These are phyloP conservation scores for Tanacetum coccineum DNA, from an alignment of 129 eudicot genomes.

Conservation along the genomic window DNA sequence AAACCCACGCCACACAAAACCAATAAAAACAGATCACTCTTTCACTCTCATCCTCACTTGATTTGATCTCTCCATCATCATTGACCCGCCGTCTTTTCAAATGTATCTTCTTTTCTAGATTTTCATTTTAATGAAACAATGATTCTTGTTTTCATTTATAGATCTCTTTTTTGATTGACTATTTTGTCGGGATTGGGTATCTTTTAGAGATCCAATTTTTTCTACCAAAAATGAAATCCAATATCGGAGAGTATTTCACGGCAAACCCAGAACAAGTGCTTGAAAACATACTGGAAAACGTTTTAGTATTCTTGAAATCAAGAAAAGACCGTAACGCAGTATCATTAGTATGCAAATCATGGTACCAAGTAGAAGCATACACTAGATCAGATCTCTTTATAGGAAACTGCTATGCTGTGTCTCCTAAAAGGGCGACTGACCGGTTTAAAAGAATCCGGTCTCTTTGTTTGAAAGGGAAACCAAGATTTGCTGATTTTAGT, in stretches of 20 bases:
- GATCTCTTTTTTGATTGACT: too few species aligned
- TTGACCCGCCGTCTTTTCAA: too few species aligned
- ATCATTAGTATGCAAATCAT: conserved; percentile 65
- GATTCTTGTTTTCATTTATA: too few species aligned
- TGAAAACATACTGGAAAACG: conserved; percentile 73
- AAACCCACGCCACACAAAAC: too few species aligned
- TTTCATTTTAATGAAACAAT: too few species aligned
- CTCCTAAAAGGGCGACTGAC: conserved; percentile 42
- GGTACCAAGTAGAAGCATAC: conserved; percentile 72
- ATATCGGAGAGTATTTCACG: conserved; percentile 31
- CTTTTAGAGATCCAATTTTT: too few species aligned
- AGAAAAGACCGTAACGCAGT: conserved; percentile 66
- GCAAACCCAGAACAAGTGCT: conserved; percentile 67
- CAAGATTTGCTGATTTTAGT: conserved; percentile 73
- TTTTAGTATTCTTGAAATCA: conserved; percentile 49
- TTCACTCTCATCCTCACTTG: too few species aligned
- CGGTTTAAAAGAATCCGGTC: conserved; percentile 51
- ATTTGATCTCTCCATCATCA: too few species aligned
- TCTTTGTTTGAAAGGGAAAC: conserved; percentile 61
- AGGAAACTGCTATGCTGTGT: conserved; percentile 65
- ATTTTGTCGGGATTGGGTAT: too few species aligned
- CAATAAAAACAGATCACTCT: too few species aligned
- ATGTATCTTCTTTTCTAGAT: too few species aligned
- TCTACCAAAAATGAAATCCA: conserved; percentile 1
- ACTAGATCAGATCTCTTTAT: conserved; percentile 76